Conservation (phyloP, 31 red algal species). For the Porphyra umbilicalis region DNA sequence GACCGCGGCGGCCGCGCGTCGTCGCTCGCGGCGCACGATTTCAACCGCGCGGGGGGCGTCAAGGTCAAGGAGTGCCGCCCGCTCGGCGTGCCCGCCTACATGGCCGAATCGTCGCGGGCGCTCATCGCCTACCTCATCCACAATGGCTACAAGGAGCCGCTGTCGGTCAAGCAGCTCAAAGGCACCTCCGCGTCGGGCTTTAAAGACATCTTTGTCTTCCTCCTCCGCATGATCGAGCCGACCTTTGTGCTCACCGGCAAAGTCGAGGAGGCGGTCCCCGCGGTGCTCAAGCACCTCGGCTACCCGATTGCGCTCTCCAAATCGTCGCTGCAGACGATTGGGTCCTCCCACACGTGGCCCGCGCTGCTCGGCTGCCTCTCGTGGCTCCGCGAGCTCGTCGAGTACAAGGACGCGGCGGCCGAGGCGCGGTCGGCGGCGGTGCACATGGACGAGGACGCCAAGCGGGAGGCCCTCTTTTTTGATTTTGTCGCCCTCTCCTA, state of each 20-base stretch:
- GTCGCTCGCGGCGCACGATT: not conserved
- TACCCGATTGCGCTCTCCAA: slow-evolving; percentile 90
- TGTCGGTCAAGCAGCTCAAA: slow-evolving; percentile 83
- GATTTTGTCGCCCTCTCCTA: slow-evolving; percentile 69
- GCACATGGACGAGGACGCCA: slow-evolving; percentile 26
- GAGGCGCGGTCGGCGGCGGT: slow-evolving; percentile 10
- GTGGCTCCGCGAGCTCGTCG: slow-evolving; percentile 70
- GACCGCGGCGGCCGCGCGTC: not conserved
- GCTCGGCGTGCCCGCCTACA: slow-evolving; percentile 59
- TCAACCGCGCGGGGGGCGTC: not conserved
- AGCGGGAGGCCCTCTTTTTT: slow-evolving; percentile 55
- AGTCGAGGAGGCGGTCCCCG: slow-evolving; percentile 88
- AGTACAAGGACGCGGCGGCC: slow-evolving; percentile 34
- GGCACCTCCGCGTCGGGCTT: slow-evolving; percentile 76
- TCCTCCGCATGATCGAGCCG: slow-evolving; percentile 77
- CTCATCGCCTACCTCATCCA: slow-evolving; percentile 84
- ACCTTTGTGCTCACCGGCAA: slow-evolving; percentile 52
- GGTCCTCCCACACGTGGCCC: slow-evolving; percentile 96
- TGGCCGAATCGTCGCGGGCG: slow-evolving; percentile 55
- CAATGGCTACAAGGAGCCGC: slow-evolving; percentile 70
- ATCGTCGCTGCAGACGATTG: slow-evolving; percentile 75
- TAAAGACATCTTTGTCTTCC: slow-evolving; percentile 79
- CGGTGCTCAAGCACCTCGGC: slow-evolving; percentile 30
- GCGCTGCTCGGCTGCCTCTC: slow-evolving; percentile 72
- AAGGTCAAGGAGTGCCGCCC: slow-evolving; percentile 28